Percentiles rank a stretch among this genome's conserved stretches.
Evolutionary conservation across 768 basidiomycete species (phyloP).

Genomic region (Podaxis mareebaensis): DNA sequence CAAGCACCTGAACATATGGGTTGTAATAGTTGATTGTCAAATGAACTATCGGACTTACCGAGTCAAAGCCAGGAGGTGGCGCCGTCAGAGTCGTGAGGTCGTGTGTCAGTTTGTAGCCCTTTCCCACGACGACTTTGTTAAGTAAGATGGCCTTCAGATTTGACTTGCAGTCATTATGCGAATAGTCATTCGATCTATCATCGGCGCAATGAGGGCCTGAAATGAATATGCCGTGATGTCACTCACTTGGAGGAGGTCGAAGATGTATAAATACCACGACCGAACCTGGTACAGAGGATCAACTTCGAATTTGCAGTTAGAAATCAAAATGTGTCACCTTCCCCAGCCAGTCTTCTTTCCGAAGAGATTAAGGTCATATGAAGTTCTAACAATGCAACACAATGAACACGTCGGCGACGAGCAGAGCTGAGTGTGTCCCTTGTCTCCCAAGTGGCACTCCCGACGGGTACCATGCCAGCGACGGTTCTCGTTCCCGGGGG

Average conservation of each 20-base stretch:
- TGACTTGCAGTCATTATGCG: conserved; percentile 56
- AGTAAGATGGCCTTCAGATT: conserved; percentile 64
- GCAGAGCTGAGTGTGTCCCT: conserved; percentile 57
- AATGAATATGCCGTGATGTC: conserved; percentile 1
- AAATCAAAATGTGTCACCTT: conserved; percentile 38
- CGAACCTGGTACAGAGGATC: conserved; percentile 45
- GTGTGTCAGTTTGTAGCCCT: conserved; percentile 63
- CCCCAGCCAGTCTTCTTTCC: conserved; percentile 77
- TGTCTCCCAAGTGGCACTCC: conserved; percentile 64
- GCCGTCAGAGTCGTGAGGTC: conserved; percentile 55
- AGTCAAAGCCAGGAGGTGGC: conserved; percentile 66
- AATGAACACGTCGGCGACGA: conserved; percentile 58
- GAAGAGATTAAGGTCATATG: conserved; percentile 61
- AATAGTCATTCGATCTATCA: conserved; percentile 67
- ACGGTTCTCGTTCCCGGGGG: conserved; percentile 70
- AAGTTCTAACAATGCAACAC: conserved; percentile 63
- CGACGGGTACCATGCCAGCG: conserved; percentile 76
- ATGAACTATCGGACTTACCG: conserved; percentile 41
- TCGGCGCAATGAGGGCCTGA: neutral
- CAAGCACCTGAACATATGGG: conserved; percentile 51
- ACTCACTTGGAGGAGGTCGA: conserved; percentile 75
- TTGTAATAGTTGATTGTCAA: neutral
- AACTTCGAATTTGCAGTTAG: neutral
- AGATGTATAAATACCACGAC: conserved; percentile 71
- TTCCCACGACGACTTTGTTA: conserved; percentile 74